Evolutionary conservation across 2,329 filamentous ascomycete genomes (phyloP).

Genomic region (Monosporascus sp.): DNA sequence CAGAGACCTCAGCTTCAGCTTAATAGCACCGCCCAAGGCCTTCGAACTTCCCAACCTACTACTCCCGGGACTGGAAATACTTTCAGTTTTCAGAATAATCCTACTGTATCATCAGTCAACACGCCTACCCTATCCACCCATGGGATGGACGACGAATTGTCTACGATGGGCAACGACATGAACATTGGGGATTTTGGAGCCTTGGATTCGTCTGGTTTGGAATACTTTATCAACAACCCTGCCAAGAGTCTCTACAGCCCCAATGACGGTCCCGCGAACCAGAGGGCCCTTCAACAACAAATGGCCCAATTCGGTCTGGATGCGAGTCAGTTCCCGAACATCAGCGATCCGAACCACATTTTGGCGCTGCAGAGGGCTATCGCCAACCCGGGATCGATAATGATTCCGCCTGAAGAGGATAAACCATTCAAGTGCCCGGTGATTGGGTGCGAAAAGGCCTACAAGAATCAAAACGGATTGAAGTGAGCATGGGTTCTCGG

Average conservation of each 20-base stretch:
- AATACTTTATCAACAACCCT: conserved; percentile 79
- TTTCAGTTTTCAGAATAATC: conserved; percentile 84
- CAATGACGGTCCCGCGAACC: conserved; percentile 63
- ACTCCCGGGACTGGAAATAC: conserved; percentile 68
- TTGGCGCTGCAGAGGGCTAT: conserved; percentile 46
- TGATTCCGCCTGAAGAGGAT: conserved; percentile 76
- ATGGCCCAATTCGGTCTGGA: conserved; percentile 69
- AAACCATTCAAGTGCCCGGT: conserved; percentile 98
- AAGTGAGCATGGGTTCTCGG: conserved; percentile 57
- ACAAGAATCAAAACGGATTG: conserved; percentile 98
- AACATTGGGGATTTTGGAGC: conserved; percentile 53
- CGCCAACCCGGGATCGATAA: conserved; percentile 47
- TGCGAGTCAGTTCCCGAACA: conserved; percentile 67
- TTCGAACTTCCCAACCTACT: conserved; percentile 79
- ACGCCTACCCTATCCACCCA: conserved; percentile 79
- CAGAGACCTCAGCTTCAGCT: conserved; percentile 72
- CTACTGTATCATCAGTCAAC: conserved; percentile 94
- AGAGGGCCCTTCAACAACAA: conserved; percentile 61
- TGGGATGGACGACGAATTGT: conserved; percentile 70
- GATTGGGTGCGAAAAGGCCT: conserved; percentile 97
- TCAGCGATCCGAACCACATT: conserved; percentile 63
- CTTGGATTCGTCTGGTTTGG: conserved; percentile 44
- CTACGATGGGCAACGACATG: conserved; percentile 54
- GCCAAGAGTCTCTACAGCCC: conserved; percentile 90
- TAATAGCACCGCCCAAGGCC: conserved; percentile 72